Percentiles rank a stretch among this genome's conserved stretches.
These are phyloP conservation scores for Xanthoconium stramineum DNA, from an alignment of 768 basidiomycete genomes.

Conservation along the genomic window DNA sequence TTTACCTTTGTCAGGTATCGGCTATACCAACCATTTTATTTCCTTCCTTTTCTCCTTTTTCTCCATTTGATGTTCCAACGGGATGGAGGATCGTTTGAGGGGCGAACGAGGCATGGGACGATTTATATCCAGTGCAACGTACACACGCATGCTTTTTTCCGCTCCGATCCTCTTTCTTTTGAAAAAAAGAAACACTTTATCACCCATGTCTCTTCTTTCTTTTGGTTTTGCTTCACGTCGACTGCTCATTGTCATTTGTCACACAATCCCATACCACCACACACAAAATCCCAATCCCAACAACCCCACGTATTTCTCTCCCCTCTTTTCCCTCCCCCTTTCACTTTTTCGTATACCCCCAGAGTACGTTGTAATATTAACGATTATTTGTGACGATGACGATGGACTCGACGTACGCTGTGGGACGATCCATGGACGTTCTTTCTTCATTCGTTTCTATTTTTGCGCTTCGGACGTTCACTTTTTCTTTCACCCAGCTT, in stretches of 20 bases:
- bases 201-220: neutral
- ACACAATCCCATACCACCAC: neutral
- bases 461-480: neutral
- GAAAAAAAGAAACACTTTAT: neutral
- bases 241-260: neutral
- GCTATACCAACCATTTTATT: constrained; percentile 18
- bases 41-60: neutral
- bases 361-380: constrained; percentile 6
- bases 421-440: neutral
- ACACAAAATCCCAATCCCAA: neutral
- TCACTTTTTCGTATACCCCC: constrained; percentile 4
- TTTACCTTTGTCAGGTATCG: constrained; percentile 6
- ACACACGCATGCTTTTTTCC: neutral
- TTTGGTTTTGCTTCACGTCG: neutral
- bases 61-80: constrained; percentile 1
- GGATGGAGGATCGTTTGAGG: constrained; percentile 12
- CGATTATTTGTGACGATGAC: neutral
- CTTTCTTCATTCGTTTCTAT: too few relatives aligned
- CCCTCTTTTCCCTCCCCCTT: neutral
- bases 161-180: neutral
- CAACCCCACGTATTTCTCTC: too few relatives aligned
- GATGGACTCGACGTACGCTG: neutral
- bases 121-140: constrained; percentile 9
- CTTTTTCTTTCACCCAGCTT: neutral
- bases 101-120: constrained; percentile 9